Evolutionary conservation across 805 yeast species (phyloP), one percentile per base, ranked within the genome.

Genomic region (Tetrapisispora arboricola): DNA sequence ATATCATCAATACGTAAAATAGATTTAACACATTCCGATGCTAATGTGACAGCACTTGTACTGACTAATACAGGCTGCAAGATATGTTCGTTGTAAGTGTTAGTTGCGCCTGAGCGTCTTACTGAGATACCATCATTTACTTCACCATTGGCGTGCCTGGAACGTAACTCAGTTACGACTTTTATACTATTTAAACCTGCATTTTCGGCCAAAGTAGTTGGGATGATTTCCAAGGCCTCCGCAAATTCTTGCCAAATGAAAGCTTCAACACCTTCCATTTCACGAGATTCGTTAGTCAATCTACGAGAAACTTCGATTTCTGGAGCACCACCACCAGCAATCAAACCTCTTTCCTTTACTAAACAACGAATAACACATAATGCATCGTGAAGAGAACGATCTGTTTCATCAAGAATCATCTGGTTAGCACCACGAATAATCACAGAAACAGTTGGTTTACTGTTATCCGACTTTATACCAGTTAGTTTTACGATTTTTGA

Each of bases 261-360:
- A 42, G 90, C 88, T 62, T 87, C 94, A 10, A 85, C 84, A 38
- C 96, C 96, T 16, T 84, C 74, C 49, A 82, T 69, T 40, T 75
- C 67, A 48, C 78, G 72, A 24, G 94, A 72, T 61, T 86, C 94
- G 50, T 76, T 78, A 51, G 74, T 67, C 49, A 87, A 66, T 12
- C 75, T 74, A 48, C 90, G 76, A 10, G 95, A 77, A 7, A 85
- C 80, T 68, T 88, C 96, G 49, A 87, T 78, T 65, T 87, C 96
- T 35, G 97, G 95, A 6, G 98, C 97, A 54, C 97, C 98, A 48
- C 98, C 99, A 54, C 99, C 99, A 12, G 97, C 96, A 66, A 92
- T 87, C 58, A 83, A 60, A 25, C 95, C 95, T 57, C 75, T 81
- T 60, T 84, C 86, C 58, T 86, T 85, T 21, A 87, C 95, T 42